Evolutionary conservation across 1,139 yeast species (phyloP).

Genomic region (Pneumocystis jirovecii): DNA sequence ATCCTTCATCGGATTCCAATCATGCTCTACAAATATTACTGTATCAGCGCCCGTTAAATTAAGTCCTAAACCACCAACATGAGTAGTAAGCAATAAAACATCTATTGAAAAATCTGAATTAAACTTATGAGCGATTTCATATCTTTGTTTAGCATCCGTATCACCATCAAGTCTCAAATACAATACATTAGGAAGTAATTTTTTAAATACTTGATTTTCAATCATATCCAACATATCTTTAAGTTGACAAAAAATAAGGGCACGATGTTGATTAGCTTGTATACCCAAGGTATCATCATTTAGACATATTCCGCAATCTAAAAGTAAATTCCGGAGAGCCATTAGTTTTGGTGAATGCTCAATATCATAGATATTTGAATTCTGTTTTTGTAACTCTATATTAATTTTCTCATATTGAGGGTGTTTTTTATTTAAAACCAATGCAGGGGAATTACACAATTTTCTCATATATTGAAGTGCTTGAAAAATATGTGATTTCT

Average conservation of each 20-base stretch:
- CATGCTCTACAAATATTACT: slow-evolving; percentile 95
- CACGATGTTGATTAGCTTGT: slow-evolving; percentile 90
- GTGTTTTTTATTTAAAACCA: slow-evolving; percentile 72
- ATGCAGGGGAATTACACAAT: slow-evolving; percentile 89
- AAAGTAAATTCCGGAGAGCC: slow-evolving; percentile 64
- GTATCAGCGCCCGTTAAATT: slow-evolving; percentile 98
- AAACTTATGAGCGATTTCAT: slow-evolving; percentile 77
- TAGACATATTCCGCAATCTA: slow-evolving; percentile 89
- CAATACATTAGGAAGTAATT: slow-evolving; percentile 77
- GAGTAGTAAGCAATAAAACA: slow-evolving; percentile 77
- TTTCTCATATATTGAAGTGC: slow-evolving; percentile 96
- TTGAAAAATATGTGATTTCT: slow-evolving; percentile 89
- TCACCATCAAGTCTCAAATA: slow-evolving; percentile 92
- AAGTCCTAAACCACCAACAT: slow-evolving; percentile 95
- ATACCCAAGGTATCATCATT: slow-evolving; percentile 40
- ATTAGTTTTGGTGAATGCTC: slow-evolving; percentile 80
- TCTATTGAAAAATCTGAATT: slow-evolving; percentile 96
- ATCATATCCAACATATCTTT: slow-evolving; percentile 97
- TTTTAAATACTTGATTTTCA: slow-evolving; percentile 71
- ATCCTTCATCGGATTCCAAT: slow-evolving; percentile 99
- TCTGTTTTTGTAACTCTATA: slow-evolving; percentile 42
- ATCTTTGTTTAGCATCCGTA: slow-evolving; percentile 85
- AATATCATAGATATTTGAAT: slow-evolving; percentile 51
- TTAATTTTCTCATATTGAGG: slow-evolving; percentile 64
- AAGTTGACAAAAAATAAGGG: slow-evolving; percentile 85